phyloP scores from a whole-genome alignment of 257 asterid species.

The Perilla frutescens region DNA sequence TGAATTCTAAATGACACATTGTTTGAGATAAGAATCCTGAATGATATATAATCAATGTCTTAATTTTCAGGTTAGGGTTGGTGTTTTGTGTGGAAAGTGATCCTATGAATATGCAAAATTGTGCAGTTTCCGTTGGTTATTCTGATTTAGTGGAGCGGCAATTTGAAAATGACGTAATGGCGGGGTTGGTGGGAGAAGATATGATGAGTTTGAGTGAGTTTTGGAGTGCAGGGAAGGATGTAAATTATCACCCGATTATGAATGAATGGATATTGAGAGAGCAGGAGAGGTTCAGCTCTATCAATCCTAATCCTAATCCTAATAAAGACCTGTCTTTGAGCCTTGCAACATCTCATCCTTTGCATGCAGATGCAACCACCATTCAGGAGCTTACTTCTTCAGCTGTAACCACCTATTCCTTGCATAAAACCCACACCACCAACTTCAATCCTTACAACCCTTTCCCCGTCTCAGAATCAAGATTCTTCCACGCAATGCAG shows the following conservation, averaged over 20 bases:
- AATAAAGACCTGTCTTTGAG: constrained; percentile 72
- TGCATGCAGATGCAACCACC: too few species aligned
- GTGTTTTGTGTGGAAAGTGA: constrained; percentile 27
- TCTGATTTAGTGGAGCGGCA: constrained; percentile 36
- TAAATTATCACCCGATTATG: constrained; percentile 10
- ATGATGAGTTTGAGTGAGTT: constrained; percentile 39
- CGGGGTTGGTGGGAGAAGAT: constrained; percentile 49
- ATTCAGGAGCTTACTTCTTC: too few species aligned
- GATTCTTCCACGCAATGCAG: constrained; percentile 67
- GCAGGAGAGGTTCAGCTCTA: constrained; percentile 39
- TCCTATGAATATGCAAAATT: constrained; percentile 36
- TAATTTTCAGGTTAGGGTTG: constrained; percentile 6
- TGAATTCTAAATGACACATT: too few species aligned
- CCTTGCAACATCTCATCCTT: constrained; percentile 61
- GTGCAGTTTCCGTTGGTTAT: constrained; percentile 35
- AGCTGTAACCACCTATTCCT: constrained; percentile 44
- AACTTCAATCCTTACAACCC: too few species aligned
- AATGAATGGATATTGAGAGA: constrained; percentile 47
- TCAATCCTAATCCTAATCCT: constrained; percentile 48
- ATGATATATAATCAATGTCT: constrained; percentile 19
- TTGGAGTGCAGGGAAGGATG: constrained; percentile 39
- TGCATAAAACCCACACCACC: constrained; percentile 44
- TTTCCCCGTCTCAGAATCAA: constrained; percentile 68
- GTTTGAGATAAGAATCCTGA: too few species aligned
- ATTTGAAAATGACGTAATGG: constrained; percentile 40